phyloP scores from a whole-genome alignment of 139 green algal genomes.

The Deuterostichococcus epilithicus region DNA sequence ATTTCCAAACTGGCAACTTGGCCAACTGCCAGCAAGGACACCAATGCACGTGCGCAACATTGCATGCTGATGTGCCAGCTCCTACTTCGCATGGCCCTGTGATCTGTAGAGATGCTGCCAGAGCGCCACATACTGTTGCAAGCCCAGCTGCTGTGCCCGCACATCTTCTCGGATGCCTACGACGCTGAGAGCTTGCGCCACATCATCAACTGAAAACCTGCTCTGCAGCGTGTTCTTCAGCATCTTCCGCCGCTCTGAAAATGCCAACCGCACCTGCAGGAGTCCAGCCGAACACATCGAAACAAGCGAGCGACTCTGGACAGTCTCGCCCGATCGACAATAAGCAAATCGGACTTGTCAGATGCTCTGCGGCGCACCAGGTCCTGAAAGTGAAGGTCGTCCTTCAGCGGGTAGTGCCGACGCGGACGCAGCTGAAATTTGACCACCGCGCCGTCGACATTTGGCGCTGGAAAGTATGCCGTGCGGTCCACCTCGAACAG shows the following conservation, averaged over 20 bases:
- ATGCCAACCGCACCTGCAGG: conserved; percentile 40
- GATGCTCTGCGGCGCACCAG: not conserved
- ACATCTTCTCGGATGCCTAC: not conserved
- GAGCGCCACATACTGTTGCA: not conserved
- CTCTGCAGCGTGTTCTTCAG: conserved; percentile 63
- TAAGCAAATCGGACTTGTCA: not conserved
- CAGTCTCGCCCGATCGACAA: too few species aligned
- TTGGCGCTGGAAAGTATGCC: conserved; percentile 71
- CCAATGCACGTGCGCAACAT: too few species aligned
- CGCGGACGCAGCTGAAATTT: conserved; percentile 59
- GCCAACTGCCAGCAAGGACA: too few species aligned
- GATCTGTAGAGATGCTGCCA: not conserved
- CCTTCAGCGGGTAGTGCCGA: not conserved
- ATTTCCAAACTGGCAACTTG: too few species aligned
- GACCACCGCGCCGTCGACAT: conserved; percentile 80
- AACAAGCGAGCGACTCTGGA: too few species aligned
- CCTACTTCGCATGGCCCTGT: too few species aligned
- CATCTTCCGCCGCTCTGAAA: conserved; percentile 64
- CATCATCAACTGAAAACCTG: not conserved
- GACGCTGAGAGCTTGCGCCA: not conserved
- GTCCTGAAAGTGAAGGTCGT: not conserved
- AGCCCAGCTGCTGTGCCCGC: not conserved
- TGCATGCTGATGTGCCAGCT: too few species aligned
- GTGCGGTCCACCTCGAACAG: conserved; percentile 58
- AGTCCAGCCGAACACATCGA: not conserved